phyloP scores from a whole-genome alignment of 345 rosid genomes.

The Citrus sp. region DNA sequence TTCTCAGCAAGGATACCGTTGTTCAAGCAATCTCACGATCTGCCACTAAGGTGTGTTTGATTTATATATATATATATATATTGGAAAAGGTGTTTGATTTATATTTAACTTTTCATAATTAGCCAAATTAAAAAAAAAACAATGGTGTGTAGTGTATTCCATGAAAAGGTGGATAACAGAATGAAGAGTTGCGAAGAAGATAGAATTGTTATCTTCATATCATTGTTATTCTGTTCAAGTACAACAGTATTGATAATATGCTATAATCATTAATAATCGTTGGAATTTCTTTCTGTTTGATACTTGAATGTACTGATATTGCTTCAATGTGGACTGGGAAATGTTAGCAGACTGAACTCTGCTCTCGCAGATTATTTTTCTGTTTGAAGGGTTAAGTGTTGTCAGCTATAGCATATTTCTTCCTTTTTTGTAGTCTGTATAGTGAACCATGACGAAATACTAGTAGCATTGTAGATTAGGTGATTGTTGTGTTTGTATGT shows the following conservation, averaged over 20 bases:
- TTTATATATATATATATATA: neutral
- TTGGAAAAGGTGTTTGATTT: constrained; percentile 11
- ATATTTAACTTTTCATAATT: neutral
- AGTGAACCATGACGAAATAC: neutral
- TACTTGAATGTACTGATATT: neutral
- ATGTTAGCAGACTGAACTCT: neutral
- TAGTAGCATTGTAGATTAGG: neutral
- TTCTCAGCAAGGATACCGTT: constrained; percentile 93
- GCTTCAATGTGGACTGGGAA: neutral
- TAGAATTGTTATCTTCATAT: neutral
- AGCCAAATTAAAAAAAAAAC: neutral
- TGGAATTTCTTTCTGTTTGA: neutral
- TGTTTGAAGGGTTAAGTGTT: neutral
- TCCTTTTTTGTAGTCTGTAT: neutral
- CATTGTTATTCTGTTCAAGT: neutral
- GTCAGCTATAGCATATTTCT: neutral
- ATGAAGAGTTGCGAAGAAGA: neutral
- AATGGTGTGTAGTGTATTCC: neutral
- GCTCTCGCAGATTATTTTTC: neutral
- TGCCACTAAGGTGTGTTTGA: constrained; percentile 82
- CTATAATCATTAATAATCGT: neutral
- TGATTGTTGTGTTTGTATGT: neutral
- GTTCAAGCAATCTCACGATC: constrained; percentile 97
- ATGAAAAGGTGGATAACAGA: neutral
- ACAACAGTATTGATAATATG: neutral